Evolutionary conservation across 805 yeast species (phyloP).

Genomic region (Starmera caribaea): DNA sequence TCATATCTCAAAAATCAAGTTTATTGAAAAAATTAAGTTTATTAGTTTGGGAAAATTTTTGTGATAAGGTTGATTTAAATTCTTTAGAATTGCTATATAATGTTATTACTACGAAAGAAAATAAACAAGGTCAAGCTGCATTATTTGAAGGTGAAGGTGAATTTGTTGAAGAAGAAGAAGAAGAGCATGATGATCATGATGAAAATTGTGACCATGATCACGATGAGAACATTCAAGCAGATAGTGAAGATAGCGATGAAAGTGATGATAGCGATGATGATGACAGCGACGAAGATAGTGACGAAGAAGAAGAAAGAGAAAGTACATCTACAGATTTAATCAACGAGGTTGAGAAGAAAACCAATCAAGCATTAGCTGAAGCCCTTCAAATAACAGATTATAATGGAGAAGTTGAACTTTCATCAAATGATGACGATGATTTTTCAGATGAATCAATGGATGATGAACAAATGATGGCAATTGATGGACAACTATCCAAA

Average conservation of each 20-base stretch:
- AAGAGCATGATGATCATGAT: constrained; percentile 25
- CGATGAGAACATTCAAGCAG: constrained; percentile 20
- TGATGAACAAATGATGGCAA: constrained; percentile 93
- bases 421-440: constrained; percentile 41
- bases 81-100: constrained; percentile 45
- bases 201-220: constrained; percentile 22
- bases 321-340: constrained; percentile 6
- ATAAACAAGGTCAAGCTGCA: constrained; percentile 67
- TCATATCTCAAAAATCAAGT: constrained; percentile 47
- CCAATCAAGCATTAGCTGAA: constrained; percentile 57
- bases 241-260: constrained; percentile 15
- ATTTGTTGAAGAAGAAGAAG: constrained; percentile 32
- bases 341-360: constrained; percentile 38
- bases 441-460: constrained; percentile 80
- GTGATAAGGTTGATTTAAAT: constrained; percentile 31
- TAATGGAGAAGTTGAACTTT: constrained; percentile 29
- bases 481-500: constrained; percentile 73
- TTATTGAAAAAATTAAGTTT: constrained; percentile 48
- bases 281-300: constrained; percentile 28
- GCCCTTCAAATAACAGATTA: constrained; percentile 59
- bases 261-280: constrained; percentile 24
- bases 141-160: constrained; percentile 60
- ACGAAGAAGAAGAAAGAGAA: constrained; percentile 15
- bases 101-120: constrained; percentile 58
- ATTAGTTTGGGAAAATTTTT: constrained; percentile 47